Evolutionary conservation across 805 yeast species (phyloP).

Genomic region (Suhomyces xylopsoci): DNA sequence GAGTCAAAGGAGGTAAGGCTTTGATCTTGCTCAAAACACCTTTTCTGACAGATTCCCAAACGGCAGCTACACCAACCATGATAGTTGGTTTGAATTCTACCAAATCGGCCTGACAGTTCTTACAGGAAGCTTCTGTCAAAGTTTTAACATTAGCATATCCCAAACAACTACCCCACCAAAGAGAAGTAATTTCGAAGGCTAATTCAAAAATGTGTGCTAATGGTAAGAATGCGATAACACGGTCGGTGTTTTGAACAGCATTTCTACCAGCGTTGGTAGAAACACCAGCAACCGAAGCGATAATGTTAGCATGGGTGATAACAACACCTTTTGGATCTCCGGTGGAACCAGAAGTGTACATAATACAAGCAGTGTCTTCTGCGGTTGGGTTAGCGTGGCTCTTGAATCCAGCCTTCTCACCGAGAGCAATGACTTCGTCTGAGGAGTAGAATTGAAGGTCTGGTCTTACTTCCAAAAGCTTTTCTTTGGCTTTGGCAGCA

Average conservation of each 20-base stretch:
- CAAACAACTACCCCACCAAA: slow-evolving; percentile 85
- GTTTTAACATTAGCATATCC: slow-evolving; percentile 96
- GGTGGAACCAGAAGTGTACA: slow-evolving; percentile 87
- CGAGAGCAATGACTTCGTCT: slow-evolving; percentile 64
- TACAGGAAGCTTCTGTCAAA: slow-evolving; percentile 74
- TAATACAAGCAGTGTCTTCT: slow-evolving; percentile 65
- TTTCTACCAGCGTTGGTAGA: slow-evolving; percentile 55
- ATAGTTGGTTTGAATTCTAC: slow-evolving; percentile 83
- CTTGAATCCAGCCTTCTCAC: slow-evolving; percentile 32
- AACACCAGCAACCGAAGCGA: slow-evolving; percentile 88
- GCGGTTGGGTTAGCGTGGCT: slow-evolving; percentile 43
- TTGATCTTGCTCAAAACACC: slow-evolving; percentile 79
- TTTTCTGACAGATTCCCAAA: slow-evolving; percentile 94
- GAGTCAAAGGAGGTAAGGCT: slow-evolving; percentile 60
- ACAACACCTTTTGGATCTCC: slow-evolving; percentile 86
- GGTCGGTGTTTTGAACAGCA: slow-evolving; percentile 54
- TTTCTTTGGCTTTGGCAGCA: slow-evolving; percentile 56
- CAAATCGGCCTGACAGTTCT: slow-evolving; percentile 86
- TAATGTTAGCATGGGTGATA: slow-evolving; percentile 59
- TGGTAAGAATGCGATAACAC: slow-evolving; percentile 85
- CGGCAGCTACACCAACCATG: slow-evolving; percentile 98
- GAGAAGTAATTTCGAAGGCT: slow-evolving; percentile 72
- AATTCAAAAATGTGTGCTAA: slow-evolving; percentile 95
- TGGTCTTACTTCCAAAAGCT: slow-evolving; percentile 66
- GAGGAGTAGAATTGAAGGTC: slow-evolving; percentile 65